A percentile compares a stretch with the other conserved stretches of the same genome.
These are phyloP conservation scores for Alternaria panax DNA, from an alignment of 2,329 filamentous ascomycete genomes.

Conservation along the genomic window DNA sequence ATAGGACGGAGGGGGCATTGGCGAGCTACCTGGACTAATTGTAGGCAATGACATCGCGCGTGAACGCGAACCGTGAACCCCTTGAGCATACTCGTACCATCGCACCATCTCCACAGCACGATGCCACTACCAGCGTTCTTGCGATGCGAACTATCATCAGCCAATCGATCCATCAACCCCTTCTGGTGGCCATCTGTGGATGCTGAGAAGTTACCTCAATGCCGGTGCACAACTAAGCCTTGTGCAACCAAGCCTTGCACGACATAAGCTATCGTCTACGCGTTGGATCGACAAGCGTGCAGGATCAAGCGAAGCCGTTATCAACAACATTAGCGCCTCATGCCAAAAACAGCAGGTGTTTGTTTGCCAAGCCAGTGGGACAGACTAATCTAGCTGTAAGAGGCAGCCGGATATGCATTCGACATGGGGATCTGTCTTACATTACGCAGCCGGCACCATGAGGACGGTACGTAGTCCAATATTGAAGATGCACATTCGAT, in stretches of 20 bases:
- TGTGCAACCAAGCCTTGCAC: not conserved
- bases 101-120: too few relatives aligned
- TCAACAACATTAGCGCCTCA: not conserved
- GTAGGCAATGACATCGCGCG: not conserved
- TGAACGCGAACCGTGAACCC: not conserved
- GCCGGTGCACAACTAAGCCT: not conserved
- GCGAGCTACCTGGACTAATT: not conserved
- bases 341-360: not conserved
- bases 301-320: not conserved
- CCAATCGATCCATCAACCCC: not conserved
- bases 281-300: not conserved
- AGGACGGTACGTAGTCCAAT: not conserved
- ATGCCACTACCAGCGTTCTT: too few relatives aligned
- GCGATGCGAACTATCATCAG: not conserved
- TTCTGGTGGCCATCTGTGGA: not conserved
- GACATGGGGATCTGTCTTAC: not conserved
- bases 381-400: not conserved
- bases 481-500: not conserved
- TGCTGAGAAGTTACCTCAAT: not conserved
- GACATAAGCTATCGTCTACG: not conserved
- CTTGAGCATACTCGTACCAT: not conserved
- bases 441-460: not conserved
- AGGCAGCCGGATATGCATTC: slow-evolving; percentile 2
- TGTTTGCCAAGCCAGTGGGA: not conserved
- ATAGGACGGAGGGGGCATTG: not conserved